Evolutionary conservation across 768 basidiomycete species (phyloP).

Genomic region (Sutorius australiensis): DNA sequence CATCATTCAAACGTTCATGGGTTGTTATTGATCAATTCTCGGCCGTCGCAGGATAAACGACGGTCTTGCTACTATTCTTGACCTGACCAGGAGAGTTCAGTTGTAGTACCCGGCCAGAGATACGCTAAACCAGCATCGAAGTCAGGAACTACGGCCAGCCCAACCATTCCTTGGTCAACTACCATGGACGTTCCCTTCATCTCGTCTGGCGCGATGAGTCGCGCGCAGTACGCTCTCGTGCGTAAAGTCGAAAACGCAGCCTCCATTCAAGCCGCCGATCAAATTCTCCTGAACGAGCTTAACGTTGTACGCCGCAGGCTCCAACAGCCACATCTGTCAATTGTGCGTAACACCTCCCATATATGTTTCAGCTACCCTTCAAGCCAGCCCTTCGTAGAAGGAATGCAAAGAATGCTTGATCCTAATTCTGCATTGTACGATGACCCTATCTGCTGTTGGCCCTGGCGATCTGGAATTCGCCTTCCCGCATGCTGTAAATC

Average conservation of each 20-base stretch:
- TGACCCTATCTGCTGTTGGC: conserved; percentile 41
- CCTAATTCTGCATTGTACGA: conserved; percentile 66
- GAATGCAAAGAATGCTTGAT: conserved; percentile 65
- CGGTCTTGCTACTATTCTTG: not conserved
- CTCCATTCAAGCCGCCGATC: conserved; percentile 58
- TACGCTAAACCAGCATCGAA: conserved; percentile 8
- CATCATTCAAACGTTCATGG: not conserved
- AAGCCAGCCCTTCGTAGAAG: conserved; percentile 39
- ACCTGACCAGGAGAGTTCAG: not conserved
- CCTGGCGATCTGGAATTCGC: conserved; percentile 62
- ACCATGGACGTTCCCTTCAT: conserved; percentile 74
- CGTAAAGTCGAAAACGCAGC: conserved; percentile 63
- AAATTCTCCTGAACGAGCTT: conserved; percentile 57
- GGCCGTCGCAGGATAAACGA: not conserved
- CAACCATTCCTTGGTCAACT: not conserved
- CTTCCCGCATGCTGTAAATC: conserved; percentile 68
- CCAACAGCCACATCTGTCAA: conserved; percentile 43
- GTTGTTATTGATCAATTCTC: not conserved
- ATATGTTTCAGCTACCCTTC: conserved; percentile 3
- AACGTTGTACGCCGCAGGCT: conserved; percentile 52
- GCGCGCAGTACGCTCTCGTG: conserved; percentile 73
- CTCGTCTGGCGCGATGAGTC: conserved; percentile 73
- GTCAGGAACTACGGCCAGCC: not conserved
- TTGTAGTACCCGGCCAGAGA: conserved; percentile 16
- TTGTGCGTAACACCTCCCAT: conserved; percentile 42